Conservation (phyloP, 2,329 filamentous ascomycete genomes). For the Alternaria alternata region DNA sequence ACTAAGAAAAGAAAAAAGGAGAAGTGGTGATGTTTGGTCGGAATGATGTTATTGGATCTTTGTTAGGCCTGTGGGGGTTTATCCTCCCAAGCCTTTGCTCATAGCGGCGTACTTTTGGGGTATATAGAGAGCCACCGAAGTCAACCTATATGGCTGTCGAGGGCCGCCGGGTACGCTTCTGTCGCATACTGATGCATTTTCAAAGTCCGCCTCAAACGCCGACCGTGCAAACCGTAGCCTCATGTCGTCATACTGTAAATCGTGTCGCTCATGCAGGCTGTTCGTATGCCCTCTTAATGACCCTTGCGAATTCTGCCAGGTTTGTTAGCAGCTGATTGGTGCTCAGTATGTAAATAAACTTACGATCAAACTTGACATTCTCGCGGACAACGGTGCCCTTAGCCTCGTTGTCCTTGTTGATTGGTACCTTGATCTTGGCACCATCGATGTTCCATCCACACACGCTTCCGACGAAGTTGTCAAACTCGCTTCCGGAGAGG, state of each 20-base stretch:
- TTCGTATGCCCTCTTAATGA: conserved; percentile 49
- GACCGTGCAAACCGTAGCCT: conserved; percentile 23
- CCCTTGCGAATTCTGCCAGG: conserved; percentile 43
- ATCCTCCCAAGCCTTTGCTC: conserved; percentile 5
- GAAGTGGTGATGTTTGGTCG: neutral
- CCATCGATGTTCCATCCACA: conserved; percentile 85
- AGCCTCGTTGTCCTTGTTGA: conserved; percentile 90
- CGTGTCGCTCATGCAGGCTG: conserved; percentile 45
- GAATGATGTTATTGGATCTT: conserved; percentile 8
- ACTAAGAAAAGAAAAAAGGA: neutral
- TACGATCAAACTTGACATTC: conserved; percentile 86
- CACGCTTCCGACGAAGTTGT: conserved; percentile 59
- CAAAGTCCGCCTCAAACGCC: conserved; percentile 22
- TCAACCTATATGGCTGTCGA: conserved; percentile 18
- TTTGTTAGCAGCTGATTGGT: conserved; percentile 20
- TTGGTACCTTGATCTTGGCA: conserved; percentile 74
- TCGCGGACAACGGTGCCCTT: conserved; percentile 95
- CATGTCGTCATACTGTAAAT: conserved; percentile 19
- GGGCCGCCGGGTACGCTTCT: conserved; percentile 12
- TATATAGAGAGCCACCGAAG: conserved; percentile 23
- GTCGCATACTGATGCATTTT: conserved; percentile 19
- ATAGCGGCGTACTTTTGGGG: conserved; percentile 25
- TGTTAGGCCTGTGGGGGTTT: neutral
- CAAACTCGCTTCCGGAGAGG: conserved; percentile 56
- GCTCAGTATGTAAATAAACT: conserved; percentile 29